phyloP scores from a whole-genome alignment of 192 early-diverging fungal genomes.

The Chytriomyces confervae region DNA sequence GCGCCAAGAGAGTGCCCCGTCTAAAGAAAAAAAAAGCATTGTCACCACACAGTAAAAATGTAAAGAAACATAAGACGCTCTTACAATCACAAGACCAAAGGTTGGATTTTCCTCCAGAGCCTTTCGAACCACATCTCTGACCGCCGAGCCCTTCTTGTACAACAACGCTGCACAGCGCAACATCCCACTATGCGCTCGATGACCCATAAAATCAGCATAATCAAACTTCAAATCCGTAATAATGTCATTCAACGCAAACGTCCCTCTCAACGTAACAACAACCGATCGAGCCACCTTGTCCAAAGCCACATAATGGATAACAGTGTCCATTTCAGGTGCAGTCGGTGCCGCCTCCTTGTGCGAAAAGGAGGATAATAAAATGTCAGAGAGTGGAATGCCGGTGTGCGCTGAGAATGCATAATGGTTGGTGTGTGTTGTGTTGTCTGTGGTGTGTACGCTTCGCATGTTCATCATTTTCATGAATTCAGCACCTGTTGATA shows the following conservation, averaged over 20 bases:
- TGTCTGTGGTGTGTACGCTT: conserved; percentile 43
- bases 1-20: too few relatives aligned
- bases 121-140: conserved; percentile 72
- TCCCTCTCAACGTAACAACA: conserved; percentile 57
- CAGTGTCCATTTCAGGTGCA: conserved; percentile 42
- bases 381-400: conserved; percentile 56
- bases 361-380: conserved; percentile 50
- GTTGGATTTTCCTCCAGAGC: conserved; percentile 76
- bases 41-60: too few relatives aligned
- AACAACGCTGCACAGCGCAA: conserved; percentile 77
- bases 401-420: conserved; percentile 57
- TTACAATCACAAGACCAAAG: conserved; percentile 66
- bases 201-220: conserved; percentile 44
- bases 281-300: conserved; percentile 49
- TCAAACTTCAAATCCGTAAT: conserved; percentile 53
- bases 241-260: conserved; percentile 55
- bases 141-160: conserved; percentile 68
- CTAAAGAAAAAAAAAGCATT: too few relatives aligned
- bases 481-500: conserved; percentile 30
- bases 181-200: conserved; percentile 81
- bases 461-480: conserved; percentile 45
- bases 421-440: conserved; percentile 53
- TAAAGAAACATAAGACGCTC: too few relatives aligned
- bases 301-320: conserved; percentile 54
- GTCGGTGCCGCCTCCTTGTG: neutral